A percentile compares a stretch with the other conserved stretches of the same genome.
These are phyloP conservation scores for Glarea lozoyensis DNA, from an alignment of 495 filamentous ascomycete species.

Conservation along the genomic window DNA sequence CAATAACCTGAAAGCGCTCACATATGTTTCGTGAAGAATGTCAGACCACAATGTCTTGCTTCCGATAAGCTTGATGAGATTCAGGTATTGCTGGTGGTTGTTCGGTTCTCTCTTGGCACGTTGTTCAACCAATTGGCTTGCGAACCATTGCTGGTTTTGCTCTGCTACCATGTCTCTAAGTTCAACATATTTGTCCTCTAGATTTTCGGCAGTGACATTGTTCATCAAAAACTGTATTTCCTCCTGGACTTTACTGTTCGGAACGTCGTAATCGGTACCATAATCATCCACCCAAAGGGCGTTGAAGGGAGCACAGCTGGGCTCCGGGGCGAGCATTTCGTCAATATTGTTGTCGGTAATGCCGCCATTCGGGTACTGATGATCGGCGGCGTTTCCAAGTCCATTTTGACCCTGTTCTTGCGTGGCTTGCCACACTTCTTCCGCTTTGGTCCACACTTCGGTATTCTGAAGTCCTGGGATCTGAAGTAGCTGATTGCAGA, in stretches of 20 bases:
- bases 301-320: constrained; percentile 50
- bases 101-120: constrained; percentile 95
- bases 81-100: constrained; percentile 85
- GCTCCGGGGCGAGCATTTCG: constrained; percentile 45
- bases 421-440: constrained; percentile 66
- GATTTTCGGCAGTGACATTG: constrained; percentile 84
- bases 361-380: constrained; percentile 12
- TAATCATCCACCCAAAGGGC: constrained; percentile 63
- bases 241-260: constrained; percentile 75
- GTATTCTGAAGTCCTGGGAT: constrained; percentile 77
- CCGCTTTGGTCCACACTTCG: constrained; percentile 70
- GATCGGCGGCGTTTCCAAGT: constrained; percentile 14
- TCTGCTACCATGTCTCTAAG: constrained; percentile 69
- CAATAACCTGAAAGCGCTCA: constrained; percentile 72
- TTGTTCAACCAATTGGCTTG: constrained; percentile 88
- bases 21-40: constrained; percentile 87
- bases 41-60: constrained; percentile 74
- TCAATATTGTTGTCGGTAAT: constrained; percentile 61
- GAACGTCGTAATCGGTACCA: constrained; percentile 64
- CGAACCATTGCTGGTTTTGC: constrained; percentile 91
- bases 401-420: constrained; percentile 41
- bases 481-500: constrained; percentile 72
- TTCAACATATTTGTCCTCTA: constrained; percentile 71
- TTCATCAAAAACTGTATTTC: constrained; percentile 94
- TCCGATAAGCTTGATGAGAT: constrained; percentile 75